These are phyloP conservation scores for Saprolegnia parasitica DNA, from an alignment of 352 stramenopile species.

Conservation along the genomic window DNA sequence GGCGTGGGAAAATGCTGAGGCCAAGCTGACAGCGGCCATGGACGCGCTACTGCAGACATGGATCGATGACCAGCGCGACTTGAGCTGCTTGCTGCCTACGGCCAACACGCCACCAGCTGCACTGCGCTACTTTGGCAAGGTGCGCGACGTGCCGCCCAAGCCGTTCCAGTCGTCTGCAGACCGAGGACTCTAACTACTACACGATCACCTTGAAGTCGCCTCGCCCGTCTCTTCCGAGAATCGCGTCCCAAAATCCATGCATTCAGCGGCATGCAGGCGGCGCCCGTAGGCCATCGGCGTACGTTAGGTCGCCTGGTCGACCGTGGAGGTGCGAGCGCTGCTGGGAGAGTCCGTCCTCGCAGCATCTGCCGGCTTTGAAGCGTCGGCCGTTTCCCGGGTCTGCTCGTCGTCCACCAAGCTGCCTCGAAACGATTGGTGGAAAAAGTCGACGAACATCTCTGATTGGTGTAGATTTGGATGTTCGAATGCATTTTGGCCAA, in stretches of 20 bases:
- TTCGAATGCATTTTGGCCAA: slow-evolving; percentile 23
- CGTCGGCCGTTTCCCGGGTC: not conserved
- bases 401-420: not conserved
- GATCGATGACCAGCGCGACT: slow-evolving; percentile 35
- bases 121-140: slow-evolving; percentile 55
- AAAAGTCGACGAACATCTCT: not conserved
- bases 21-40: slow-evolving; percentile 26
- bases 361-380: not conserved
- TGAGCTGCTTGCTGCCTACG: slow-evolving; percentile 47
- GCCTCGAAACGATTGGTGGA: not conserved
- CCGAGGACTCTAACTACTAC: slow-evolving; percentile 7
- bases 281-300: no score
- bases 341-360: not conserved
- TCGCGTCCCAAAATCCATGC: not conserved
- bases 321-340: no score
- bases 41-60: slow-evolving; percentile 43
- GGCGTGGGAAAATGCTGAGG: slow-evolving; percentile 45
- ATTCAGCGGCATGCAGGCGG: not conserved
- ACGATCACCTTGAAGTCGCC: no score
- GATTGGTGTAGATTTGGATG: slow-evolving; percentile 4
- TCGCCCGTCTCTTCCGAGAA: not conserved
- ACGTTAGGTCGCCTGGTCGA: no score
- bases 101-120: slow-evolving; percentile 61
- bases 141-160: slow-evolving; percentile 37
- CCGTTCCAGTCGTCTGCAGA: slow-evolving; percentile 49